These are phyloP conservation scores for Rasamsonia emersonii DNA, from an alignment of 2,329 filamentous ascomycete species.

Conservation along the genomic window DNA sequence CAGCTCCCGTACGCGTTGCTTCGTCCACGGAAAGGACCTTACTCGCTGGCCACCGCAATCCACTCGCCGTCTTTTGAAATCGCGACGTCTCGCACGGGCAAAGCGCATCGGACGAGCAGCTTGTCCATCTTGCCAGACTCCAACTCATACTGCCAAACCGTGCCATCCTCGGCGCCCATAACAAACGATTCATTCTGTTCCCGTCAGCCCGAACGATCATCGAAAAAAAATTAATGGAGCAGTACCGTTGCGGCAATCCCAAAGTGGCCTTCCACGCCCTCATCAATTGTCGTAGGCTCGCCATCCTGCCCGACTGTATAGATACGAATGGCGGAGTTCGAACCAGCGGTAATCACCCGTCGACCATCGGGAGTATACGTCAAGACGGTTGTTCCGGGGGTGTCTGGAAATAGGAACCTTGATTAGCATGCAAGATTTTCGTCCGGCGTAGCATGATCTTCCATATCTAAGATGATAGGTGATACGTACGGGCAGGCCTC, in stretches of 20 bases:
- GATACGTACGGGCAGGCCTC: conserved; percentile 41
- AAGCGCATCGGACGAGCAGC: conserved; percentile 71
- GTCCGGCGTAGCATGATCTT: not conserved
- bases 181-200: conserved; percentile 70
- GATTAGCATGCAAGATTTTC: conserved; percentile 5
- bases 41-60: conserved; percentile 94
- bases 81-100: conserved; percentile 78
- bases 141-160: conserved; percentile 88
- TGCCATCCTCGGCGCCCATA: conserved; percentile 86
- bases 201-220: not conserved
- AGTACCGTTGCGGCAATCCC: conserved; percentile 61
- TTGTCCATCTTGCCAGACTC: conserved; percentile 61
- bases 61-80: conserved; percentile 74
- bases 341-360: conserved; percentile 81
- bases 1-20: conserved; percentile 4
- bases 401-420: conserved; percentile 45
- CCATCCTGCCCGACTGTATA: conserved; percentile 88
- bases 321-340: conserved; percentile 86
- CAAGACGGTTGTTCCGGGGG: conserved; percentile 76
- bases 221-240: not conserved
- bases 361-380: conserved; percentile 83
- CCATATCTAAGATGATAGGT: conserved; percentile 2
- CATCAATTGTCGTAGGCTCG: conserved; percentile 86
- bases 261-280: conserved; percentile 78
- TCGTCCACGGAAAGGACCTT: conserved; percentile 19